phyloP scores from a whole-genome alignment of 768 basidiomycete genomes.

The Amanita rubescens region DNA sequence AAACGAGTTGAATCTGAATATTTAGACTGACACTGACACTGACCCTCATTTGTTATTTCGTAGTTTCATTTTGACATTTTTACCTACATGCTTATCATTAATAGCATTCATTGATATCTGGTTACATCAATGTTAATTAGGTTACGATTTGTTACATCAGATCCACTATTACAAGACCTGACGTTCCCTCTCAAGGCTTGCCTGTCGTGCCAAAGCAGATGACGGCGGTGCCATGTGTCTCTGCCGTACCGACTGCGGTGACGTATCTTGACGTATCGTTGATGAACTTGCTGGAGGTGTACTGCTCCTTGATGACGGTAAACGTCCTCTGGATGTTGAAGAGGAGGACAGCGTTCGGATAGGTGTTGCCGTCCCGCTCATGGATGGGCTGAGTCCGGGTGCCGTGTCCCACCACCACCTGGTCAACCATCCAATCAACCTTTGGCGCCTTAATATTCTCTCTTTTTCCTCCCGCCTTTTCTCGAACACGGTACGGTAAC shows the following conservation, averaged over 20 bases:
- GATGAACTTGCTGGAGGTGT: conserved; percentile 1
- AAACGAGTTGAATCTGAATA: background rate
- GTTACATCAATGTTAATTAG: background rate
- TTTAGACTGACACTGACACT: background rate
- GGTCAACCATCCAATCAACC: conserved; percentile 24
- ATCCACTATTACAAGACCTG: background rate
- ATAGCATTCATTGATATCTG: background rate
- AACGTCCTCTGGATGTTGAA: conserved; percentile 1
- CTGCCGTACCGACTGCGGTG: background rate
- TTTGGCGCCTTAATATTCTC: conserved; percentile 23
- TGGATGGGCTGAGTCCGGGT: background rate
- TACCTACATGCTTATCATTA: too few species aligned
- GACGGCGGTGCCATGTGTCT: conserved; percentile 1
- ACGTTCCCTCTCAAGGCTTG: background rate
- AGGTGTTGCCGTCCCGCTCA: background rate
- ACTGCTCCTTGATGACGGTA: conserved; percentile 5
- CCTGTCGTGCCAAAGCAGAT: background rate
- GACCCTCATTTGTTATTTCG: too few species aligned
- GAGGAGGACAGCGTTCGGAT: conserved; percentile 2
- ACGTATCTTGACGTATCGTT: background rate
- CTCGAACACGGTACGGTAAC: conserved; percentile 86
- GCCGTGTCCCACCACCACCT: conserved; percentile 1
- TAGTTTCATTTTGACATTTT: background rate
- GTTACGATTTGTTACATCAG: too few species aligned
- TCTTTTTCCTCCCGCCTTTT: conserved; percentile 61